A percentile compares a stretch with the other conserved stretches of the same genome.
Evolutionary conservation across 2,329 filamentous ascomycete species (phyloP).

Genomic region (Blumeriella jaapii): DNA sequence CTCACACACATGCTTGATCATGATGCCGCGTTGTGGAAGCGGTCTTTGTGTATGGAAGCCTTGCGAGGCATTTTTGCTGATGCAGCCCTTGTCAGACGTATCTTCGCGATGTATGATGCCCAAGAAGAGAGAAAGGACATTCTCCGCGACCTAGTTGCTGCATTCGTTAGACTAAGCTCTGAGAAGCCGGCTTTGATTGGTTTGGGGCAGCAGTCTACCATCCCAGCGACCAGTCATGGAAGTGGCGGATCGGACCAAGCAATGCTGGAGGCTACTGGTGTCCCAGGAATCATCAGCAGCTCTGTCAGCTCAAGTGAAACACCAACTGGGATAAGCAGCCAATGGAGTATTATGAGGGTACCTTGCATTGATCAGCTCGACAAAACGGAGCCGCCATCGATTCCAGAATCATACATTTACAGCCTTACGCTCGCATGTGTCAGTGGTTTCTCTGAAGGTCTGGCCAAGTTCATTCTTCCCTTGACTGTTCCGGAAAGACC

Average conservation of each 20-base stretch:
- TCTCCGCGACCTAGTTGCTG: constrained; percentile 70
- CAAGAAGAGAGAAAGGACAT: constrained; percentile 62
- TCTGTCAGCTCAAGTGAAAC: constrained; percentile 54
- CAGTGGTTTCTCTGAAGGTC: constrained; percentile 77
- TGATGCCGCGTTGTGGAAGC: constrained; percentile 75
- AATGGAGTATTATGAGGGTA: constrained; percentile 82
- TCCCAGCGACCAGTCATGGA: constrained; percentile 52
- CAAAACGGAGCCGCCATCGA: constrained; percentile 69
- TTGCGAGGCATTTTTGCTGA: constrained; percentile 80
- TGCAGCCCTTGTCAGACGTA: constrained; percentile 61
- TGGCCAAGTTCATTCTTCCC: constrained; percentile 88
- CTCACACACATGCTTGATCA: constrained; percentile 82
- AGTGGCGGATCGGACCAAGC: constrained; percentile 63
- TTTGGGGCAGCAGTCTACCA: constrained; percentile 75
- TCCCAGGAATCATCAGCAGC: constrained; percentile 76
- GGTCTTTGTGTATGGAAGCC: constrained; percentile 82
- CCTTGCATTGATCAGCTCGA: constrained; percentile 91
- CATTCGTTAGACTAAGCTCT: constrained; percentile 83
- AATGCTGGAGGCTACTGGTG: constrained; percentile 78
- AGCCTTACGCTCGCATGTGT: constrained; percentile 81
- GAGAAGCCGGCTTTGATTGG: constrained; percentile 87
- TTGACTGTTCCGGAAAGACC: constrained; percentile 70
- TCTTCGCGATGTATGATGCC: constrained; percentile 72
- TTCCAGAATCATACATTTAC: constrained; percentile 92
- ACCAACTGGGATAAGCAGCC: constrained; percentile 67